Percentiles rank a stretch among this genome's conserved stretches.
phyloP scores from a whole-genome alignment of 352 stramenopile genomes.

The Globisporangium parvum region DNA sequence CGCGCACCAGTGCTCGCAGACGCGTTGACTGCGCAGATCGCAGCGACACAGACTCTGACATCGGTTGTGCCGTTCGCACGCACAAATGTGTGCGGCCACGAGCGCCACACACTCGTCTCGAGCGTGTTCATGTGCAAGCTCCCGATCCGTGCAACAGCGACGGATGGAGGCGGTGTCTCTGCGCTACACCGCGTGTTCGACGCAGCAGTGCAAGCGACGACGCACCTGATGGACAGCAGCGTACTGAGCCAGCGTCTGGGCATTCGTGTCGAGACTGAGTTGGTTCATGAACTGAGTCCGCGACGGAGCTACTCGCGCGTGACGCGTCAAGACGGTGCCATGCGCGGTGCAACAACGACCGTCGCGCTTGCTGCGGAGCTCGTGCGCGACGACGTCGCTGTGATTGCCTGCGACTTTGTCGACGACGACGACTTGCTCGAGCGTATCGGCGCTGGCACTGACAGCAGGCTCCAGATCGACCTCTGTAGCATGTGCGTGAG shows the following conservation, averaged over 20 bases:
- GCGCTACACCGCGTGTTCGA: slow-evolving; percentile 30
- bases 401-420: slow-evolving; percentile 37
- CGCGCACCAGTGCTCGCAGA: slow-evolving; percentile 27
- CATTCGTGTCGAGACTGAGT: slow-evolving; percentile 26
- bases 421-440: slow-evolving; percentile 39
- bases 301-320: slow-evolving; percentile 31
- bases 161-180: not conserved
- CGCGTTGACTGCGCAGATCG: slow-evolving; percentile 26
- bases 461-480: slow-evolving; percentile 10
- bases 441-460: slow-evolving; percentile 1
- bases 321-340: slow-evolving; percentile 33
- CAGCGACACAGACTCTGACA: slow-evolving; percentile 19
- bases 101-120: slow-evolving; percentile 32
- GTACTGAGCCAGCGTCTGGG: slow-evolving; percentile 23
- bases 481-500: slow-evolving; percentile 14
- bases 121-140: slow-evolving; percentile 58
- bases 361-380: slow-evolving; percentile 29
- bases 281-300: slow-evolving; percentile 25
- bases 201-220: slow-evolving; percentile 12
- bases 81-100: slow-evolving; percentile 21
- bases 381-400: slow-evolving; percentile 30
- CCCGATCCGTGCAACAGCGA: slow-evolving; percentile 2
- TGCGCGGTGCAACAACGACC: slow-evolving; percentile 28
- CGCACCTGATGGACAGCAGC: not conserved
- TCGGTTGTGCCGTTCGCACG: slow-evolving; percentile 33